Conservation (phyloP, 495 filamentous ascomycete species). For the Tuber borchii region DNA sequence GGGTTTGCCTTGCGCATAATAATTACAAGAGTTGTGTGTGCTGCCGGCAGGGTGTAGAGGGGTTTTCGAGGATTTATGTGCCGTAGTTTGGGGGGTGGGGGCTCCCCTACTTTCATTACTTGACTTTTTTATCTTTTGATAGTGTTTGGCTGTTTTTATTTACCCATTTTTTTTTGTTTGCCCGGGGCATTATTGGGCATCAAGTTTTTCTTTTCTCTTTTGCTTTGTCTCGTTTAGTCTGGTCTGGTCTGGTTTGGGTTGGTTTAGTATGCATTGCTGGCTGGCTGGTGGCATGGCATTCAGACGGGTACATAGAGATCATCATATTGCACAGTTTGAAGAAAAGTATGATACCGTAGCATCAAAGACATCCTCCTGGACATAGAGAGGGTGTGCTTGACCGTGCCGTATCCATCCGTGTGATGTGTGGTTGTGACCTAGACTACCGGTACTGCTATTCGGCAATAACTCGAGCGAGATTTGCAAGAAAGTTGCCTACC, state of each 20-base stretch:
- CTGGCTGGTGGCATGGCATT: background rate
- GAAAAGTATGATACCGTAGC: no score
- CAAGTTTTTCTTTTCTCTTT: background rate
- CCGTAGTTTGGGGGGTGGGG: slow-evolving; percentile 46
- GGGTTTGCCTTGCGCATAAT: slow-evolving; percentile 88
- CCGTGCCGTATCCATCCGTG: no score
- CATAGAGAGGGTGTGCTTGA: no score
- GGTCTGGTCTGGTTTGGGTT: background rate
- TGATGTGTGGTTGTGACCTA: no score
- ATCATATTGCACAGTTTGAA: background rate
- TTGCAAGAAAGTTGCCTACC: no score
- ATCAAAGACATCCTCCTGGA: no score
- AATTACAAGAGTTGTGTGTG: slow-evolving; percentile 95
- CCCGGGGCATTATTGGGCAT: background rate
- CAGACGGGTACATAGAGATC: background rate
- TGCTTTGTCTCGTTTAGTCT: background rate
- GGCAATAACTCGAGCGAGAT: no score
- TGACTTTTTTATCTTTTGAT: background rate
- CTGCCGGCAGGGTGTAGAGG: slow-evolving; percentile 75
- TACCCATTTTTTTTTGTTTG: background rate
- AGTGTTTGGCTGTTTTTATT: background rate
- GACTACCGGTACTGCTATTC: no score
- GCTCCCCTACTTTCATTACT: background rate
- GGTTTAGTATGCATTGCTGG: background rate
- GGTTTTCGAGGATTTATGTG: slow-evolving; percentile 85